Percentiles rank a stretch among this genome's conserved stretches.
Conservation (phyloP, 345 rosid species). For the Gossypium rotundifolium region DNA sequence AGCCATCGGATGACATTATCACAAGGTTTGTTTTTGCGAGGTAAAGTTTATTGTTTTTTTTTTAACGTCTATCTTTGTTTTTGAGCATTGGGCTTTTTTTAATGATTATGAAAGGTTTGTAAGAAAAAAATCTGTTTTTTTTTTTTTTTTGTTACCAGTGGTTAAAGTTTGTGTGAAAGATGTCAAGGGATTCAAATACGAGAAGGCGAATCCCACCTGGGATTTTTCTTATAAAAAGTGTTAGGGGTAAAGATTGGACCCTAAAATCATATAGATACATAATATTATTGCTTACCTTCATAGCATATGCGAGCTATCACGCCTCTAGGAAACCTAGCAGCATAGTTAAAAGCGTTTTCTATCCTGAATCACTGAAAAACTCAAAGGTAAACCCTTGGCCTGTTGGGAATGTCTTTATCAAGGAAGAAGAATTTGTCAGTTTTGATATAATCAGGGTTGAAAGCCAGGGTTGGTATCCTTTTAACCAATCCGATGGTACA, state of each 20-base stretch:
- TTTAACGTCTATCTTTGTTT: neutral
- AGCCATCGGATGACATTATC: neutral
- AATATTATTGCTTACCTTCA: conserved; percentile 64
- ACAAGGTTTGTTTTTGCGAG: neutral
- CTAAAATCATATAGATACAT: conserved; percentile 58
- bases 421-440: conserved; percentile 26
- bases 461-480: conserved; percentile 72
- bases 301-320: conserved; percentile 87
- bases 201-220: conserved; percentile 66
- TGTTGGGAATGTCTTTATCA: conserved; percentile 50
- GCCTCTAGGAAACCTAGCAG: conserved; percentile 91
- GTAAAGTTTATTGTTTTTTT: neutral
- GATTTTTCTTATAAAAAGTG: conserved; percentile 33
- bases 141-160: neutral
- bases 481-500: conserved; percentile 59
- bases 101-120: conserved; percentile 7
- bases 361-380: conserved; percentile 43
- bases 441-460: neutral
- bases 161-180: conserved; percentile 12
- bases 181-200: conserved; percentile 30
- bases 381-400: conserved; percentile 49
- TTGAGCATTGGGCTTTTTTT: neutral
- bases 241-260: conserved; percentile 68
- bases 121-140: neutral
- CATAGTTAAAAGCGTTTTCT: conserved; percentile 82